A percentile compares a stretch with the other conserved stretches of the same genome.
Conservation (phyloP, 73 alveolate genomes). For the Stentor roeselii region DNA sequence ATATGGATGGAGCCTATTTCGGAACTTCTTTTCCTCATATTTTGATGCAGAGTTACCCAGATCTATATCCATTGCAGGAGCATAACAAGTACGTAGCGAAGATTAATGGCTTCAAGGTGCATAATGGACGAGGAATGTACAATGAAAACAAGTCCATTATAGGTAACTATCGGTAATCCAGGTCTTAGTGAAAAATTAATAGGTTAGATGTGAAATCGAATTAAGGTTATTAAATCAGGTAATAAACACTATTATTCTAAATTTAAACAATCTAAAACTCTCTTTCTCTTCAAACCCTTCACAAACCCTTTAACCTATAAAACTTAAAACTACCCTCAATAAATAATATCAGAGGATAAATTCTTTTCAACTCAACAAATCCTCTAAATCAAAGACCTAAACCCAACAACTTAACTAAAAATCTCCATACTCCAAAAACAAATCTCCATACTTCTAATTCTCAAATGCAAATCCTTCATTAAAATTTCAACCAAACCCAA, state of each 20-base stretch:
- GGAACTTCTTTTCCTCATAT: conserved; percentile 89
- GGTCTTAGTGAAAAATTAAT: too few species aligned
- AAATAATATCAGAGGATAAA: too few species aligned
- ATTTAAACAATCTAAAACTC: background rate
- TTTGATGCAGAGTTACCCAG: conserved; percentile 46
- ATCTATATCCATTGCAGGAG: conserved; percentile 32
- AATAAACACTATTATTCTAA: background rate
- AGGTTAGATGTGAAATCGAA: too few species aligned
- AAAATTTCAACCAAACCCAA: background rate
- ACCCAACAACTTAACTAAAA: too few species aligned
- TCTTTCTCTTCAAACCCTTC: background rate
- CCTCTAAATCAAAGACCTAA: too few species aligned
- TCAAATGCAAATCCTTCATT: background rate
- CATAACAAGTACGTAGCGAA: conserved; percentile 75
- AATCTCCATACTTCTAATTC: background rate
- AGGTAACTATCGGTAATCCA: background rate
- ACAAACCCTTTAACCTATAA: background rate
- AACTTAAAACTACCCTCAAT: background rate
- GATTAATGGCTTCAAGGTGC: conserved; percentile 86
- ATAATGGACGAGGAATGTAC: conserved; percentile 74
- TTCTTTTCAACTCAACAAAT: too few species aligned
- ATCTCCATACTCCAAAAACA: background rate
- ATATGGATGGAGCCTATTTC: conserved; percentile 94
- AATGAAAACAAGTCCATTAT: background rate
- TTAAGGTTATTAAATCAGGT: background rate